Evolutionary conservation across 78 protist genomes (phyloP).

Genomic region (Parvularia atlantis): DNA sequence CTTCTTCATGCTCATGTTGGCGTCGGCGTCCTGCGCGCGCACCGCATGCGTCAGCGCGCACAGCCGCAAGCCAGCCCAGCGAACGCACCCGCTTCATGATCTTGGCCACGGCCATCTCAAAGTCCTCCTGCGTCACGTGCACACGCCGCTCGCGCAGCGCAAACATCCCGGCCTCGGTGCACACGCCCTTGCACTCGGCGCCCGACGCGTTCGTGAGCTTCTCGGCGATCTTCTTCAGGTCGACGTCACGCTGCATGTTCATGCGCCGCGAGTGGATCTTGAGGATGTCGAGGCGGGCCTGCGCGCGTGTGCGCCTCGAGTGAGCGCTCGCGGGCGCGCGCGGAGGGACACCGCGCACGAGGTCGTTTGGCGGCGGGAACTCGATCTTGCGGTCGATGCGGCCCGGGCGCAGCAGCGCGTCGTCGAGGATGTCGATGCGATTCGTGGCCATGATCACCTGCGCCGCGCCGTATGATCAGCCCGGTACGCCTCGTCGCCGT

Average conservation of each 20-base stretch:
- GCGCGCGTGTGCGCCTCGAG: too few species aligned
- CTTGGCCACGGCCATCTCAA: constrained; percentile 97
- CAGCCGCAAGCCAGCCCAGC: not conserved
- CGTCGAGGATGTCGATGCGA: constrained; percentile 98
- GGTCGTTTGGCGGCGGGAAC: constrained; percentile 77
- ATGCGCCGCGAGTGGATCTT: constrained; percentile 96
- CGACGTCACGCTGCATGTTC: constrained; percentile 96
- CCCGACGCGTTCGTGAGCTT: constrained; percentile 90
- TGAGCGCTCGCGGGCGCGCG: not conserved
- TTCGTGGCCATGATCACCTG: constrained; percentile 98
- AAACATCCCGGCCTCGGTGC: constrained; percentile 99
- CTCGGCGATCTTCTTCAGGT: constrained; percentile 80
- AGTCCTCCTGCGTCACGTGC: constrained; percentile 98
- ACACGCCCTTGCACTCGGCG: constrained; percentile 95
- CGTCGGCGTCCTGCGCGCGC: constrained; percentile 89
- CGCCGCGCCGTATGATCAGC: too few species aligned
- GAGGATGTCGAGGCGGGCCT: constrained; percentile 93
- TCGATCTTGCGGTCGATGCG: constrained; percentile 98
- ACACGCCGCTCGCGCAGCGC: constrained; percentile 97
- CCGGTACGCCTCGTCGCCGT: not conserved
- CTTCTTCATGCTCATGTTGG: constrained; percentile 80
- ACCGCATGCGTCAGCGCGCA: constrained; percentile 3
- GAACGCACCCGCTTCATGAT: constrained; percentile 20
- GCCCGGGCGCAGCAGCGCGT: constrained; percentile 98
- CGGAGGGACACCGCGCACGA: constrained; percentile 17